phyloP scores from a whole-genome alignment of 2,329 filamentous ascomycete species.

The Colletotrichum kahawae region DNA sequence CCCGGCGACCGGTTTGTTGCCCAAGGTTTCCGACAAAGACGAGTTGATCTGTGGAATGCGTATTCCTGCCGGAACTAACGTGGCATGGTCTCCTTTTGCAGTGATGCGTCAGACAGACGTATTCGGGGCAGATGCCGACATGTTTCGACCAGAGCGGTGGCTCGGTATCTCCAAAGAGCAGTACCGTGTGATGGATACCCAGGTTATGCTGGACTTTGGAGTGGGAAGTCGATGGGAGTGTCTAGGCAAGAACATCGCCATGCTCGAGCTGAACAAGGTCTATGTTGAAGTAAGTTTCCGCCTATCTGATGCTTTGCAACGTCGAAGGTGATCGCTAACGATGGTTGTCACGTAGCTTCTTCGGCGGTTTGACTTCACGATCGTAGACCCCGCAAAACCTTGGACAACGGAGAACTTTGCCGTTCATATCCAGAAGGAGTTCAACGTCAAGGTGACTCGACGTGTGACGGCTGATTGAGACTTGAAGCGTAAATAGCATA shows the following conservation, averaged over 20 bases:
- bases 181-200: constrained; percentile 37
- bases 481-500: neutral
- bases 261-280: constrained; percentile 43
- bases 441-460: constrained; percentile 23
- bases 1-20: constrained; percentile 38
- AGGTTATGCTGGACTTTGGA: constrained; percentile 37
- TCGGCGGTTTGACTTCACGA: constrained; percentile 27
- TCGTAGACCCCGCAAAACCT: constrained; percentile 29
- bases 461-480: neutral
- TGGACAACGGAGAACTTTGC: constrained; percentile 33
- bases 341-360: constrained; percentile 23
- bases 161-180: constrained; percentile 37
- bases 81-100: constrained; percentile 38
- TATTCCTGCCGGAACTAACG: constrained; percentile 33
- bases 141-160: constrained; percentile 40
- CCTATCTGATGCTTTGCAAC: neutral
- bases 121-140: constrained; percentile 37
- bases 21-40: constrained; percentile 40
- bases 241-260: constrained; percentile 39
- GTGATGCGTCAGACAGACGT: constrained; percentile 35
- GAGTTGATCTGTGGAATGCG: constrained; percentile 35
- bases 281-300: constrained; percentile 41
- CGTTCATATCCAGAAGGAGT: constrained; percentile 31
- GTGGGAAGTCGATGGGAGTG: constrained; percentile 44
- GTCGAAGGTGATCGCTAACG: neutral